phyloP scores from a whole-genome alignment of 306 rosid species.

The Gleditsia sinensis region DNA sequence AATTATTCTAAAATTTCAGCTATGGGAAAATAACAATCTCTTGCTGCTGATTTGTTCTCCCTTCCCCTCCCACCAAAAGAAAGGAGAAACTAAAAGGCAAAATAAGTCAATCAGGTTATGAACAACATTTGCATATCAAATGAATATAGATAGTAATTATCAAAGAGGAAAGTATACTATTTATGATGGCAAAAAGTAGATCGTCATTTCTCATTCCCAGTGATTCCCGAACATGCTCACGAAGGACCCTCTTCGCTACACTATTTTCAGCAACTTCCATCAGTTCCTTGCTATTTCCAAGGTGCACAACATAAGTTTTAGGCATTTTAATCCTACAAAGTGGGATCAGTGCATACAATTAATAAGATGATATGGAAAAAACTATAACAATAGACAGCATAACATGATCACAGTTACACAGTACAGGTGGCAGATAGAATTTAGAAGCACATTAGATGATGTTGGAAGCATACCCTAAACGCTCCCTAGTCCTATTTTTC shows the following conservation, averaged over 20 bases:
- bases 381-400: not conserved
- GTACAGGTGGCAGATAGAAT: not conserved
- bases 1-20: too few relatives aligned
- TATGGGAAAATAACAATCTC: too few relatives aligned
- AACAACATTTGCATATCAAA: conserved; percentile 15
- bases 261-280: conserved; percentile 92
- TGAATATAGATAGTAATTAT: not conserved
- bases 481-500: conserved; percentile 83
- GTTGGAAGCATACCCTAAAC: conserved; percentile 58
- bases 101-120: conserved; percentile 19
- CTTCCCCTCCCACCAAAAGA: conserved; percentile 18
- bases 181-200: conserved; percentile 89
- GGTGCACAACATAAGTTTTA: conserved; percentile 86
- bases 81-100: conserved; percentile 4
- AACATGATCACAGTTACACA: not conserved
- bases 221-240: conserved; percentile 87
- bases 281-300: conserved; percentile 97
- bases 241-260: conserved; percentile 85
- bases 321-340: conserved; percentile 82
- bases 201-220: conserved; percentile 93
- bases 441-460: not conserved
- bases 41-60: not conserved
- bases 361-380: not conserved
- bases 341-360: not conserved
- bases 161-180: conserved; percentile 61